Conservation (phyloP, 2,329 filamentous ascomycete genomes). For the Neonectria faginata region DNA sequence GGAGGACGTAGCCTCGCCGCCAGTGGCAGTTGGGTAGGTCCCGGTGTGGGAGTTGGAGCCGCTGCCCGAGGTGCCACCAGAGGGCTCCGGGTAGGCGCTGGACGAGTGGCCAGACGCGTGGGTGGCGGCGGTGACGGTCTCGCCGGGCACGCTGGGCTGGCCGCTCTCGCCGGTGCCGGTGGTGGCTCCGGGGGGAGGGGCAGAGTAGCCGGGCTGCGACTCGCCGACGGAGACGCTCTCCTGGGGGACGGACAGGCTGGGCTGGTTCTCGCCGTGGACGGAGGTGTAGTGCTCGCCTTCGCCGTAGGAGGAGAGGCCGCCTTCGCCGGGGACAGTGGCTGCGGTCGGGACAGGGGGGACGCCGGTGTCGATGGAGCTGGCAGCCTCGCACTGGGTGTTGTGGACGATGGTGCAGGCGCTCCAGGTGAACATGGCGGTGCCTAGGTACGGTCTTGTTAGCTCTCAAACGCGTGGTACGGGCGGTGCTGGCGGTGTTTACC, state of each 20-base stretch:
- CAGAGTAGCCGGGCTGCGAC: conserved; percentile 31
- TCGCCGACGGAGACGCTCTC: conserved; percentile 23
- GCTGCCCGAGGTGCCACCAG: conserved; percentile 33
- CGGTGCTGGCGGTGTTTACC: conserved; percentile 39
- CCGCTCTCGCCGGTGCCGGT: conserved; percentile 25
- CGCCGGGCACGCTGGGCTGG: conserved; percentile 26
- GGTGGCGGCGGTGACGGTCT: conserved; percentile 36
- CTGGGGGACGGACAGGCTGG: conserved; percentile 28
- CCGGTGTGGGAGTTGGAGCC: conserved; percentile 25
- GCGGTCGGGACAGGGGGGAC: conserved; percentile 25
- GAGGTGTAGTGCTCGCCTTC: conserved; percentile 28
- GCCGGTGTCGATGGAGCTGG: conserved; percentile 44
- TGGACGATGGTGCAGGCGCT: conserved; percentile 53
- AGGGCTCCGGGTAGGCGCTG: conserved; percentile 33
- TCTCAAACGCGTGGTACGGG: not conserved
- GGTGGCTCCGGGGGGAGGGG: conserved; percentile 20
- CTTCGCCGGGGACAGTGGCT: conserved; percentile 28
- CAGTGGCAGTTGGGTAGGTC: conserved; percentile 34
- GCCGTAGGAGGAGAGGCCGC: conserved; percentile 26
- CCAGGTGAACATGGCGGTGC: conserved; percentile 50
- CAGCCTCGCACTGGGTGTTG: conserved; percentile 49
- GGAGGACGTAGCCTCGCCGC: conserved; percentile 31
- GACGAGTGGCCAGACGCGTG: conserved; percentile 35
- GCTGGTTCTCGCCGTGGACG: conserved; percentile 29
- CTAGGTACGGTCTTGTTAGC: conserved; percentile 33